Evolutionary conservation across 129 eudicot species (phyloP), one percentile per base, ranked within the genome.

Genomic region (Sambucus nigra): DNA sequence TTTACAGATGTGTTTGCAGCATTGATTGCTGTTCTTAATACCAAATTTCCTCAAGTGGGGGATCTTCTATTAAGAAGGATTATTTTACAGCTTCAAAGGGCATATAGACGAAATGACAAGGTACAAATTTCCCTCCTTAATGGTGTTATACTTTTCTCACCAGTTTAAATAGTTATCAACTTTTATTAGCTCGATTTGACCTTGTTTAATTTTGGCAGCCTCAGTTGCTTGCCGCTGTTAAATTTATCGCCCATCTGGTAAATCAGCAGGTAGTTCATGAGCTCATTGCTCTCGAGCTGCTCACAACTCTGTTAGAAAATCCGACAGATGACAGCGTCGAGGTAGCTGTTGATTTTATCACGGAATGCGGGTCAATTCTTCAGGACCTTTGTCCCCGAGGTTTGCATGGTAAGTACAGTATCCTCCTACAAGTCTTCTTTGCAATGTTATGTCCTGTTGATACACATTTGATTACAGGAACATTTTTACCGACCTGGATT

Each of bases 281-380:
- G 76, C 83, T 85, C 44, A 78, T 91, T 53, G 99, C 99, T 38
- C 88, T 91, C 53, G 99, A 91, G 67, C 79, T 91, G 53, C 86
- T 91, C 11, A 86, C 94, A 0, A 63, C 81, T 47, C 57, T 91
- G 46, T 69, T 92, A 55, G 96, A 82, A 45, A 81, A 78, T 59
- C 99, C 96, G 16, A 79, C 96, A 17, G 99, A 86, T 75, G 94
- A 86, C 23, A 92, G 99, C 49, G 99, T 92, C 20, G 99, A 92
- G 65, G 99, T 92, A 24, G 94, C 99, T 25, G 99, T 80, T 51
- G 96, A 89, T 5, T 92, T 92, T 75, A 85, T 92, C 27, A 92
- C 94, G 0, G 91, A 92, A 44, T 92, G 99, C 27, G 99, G 99
- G 27, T 73, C 94, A n/a, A 82, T 86, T 57, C 96, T 92, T 20